Percentiles rank a stretch among this genome's conserved stretches.
phyloP scores from a whole-genome alignment of 352 stramenopile species.

The Phytopythium sindhum region DNA sequence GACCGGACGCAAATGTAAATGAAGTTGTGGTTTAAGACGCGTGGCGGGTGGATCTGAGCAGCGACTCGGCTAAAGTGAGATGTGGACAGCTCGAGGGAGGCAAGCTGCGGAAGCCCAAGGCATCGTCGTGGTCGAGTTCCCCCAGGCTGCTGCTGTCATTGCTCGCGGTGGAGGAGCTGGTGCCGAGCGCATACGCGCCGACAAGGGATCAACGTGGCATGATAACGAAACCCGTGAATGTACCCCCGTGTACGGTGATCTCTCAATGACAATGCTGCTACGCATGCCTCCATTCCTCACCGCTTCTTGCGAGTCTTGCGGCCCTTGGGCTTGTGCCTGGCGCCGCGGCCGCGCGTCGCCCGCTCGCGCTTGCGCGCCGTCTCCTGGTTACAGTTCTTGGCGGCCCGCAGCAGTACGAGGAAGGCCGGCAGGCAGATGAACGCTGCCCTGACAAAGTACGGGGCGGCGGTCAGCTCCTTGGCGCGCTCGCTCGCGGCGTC shows the following conservation, averaged over 20 bases:
- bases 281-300: neutral
- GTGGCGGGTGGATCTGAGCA: too few species aligned
- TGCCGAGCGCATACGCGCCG: too few species aligned
- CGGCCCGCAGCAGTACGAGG: slow-evolving; percentile 5
- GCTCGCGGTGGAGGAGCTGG: too few species aligned
- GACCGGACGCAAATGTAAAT: too few species aligned
- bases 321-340: neutral
- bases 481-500: neutral
- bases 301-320: neutral
- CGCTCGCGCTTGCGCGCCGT: slow-evolving; percentile 12
- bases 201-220: too few species aligned
- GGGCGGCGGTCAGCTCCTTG: neutral
- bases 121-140: too few species aligned
- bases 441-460: too few species aligned
- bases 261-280: neutral
- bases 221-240: neutral
- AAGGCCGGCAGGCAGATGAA: slow-evolving; percentile 7
- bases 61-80: too few species aligned
- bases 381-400: slow-evolving; percentile 15
- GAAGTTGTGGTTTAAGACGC: too few species aligned
- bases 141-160: too few species aligned
- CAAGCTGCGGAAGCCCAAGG: too few species aligned
- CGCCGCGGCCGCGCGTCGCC: neutral
- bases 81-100: too few species aligned
- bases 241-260: neutral